phyloP scores from a whole-genome alignment of 768 basidiomycete species.

The Sporobolomyces pararoseus region DNA sequence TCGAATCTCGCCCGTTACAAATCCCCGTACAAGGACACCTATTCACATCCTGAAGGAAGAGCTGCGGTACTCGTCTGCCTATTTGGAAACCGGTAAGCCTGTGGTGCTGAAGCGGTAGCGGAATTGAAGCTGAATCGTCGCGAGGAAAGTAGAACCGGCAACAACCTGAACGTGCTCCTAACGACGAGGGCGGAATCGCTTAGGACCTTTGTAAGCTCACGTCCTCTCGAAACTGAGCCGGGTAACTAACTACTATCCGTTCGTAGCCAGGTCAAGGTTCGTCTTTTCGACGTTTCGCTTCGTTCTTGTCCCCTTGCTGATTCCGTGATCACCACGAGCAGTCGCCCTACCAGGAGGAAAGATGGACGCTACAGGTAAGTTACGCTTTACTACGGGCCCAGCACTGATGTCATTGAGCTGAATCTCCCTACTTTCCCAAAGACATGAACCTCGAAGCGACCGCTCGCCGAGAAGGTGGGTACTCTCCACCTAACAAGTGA shows the following conservation, averaged over 20 bases:
- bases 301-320: not conserved
- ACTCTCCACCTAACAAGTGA: no score
- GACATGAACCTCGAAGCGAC: constrained; percentile 41
- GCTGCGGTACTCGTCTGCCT: constrained; percentile 36
- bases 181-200: constrained; percentile 22
- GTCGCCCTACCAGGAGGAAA: constrained; percentile 38
- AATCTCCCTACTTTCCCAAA: not conserved
- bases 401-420: no score
- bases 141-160: not conserved
- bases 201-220: constrained; percentile 26
- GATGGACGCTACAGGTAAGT: constrained; percentile 35
- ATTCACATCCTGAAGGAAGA: constrained; percentile 18
- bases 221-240: not conserved
- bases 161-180: constrained; percentile 37
- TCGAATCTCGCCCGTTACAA: constrained; percentile 25
- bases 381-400: no score
- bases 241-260: not conserved
- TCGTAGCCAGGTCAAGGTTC: constrained; percentile 35
- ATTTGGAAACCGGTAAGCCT: constrained; percentile 22
- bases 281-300: not conserved
- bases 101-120: no score
- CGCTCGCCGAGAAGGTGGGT: constrained; percentile 35
- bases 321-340: not conserved
- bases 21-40: constrained; percentile 14
- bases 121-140: no score